Evolutionary conservation across 2,329 filamentous ascomycete species (phyloP).

Genomic region (Ophiosphaerella korrae): DNA sequence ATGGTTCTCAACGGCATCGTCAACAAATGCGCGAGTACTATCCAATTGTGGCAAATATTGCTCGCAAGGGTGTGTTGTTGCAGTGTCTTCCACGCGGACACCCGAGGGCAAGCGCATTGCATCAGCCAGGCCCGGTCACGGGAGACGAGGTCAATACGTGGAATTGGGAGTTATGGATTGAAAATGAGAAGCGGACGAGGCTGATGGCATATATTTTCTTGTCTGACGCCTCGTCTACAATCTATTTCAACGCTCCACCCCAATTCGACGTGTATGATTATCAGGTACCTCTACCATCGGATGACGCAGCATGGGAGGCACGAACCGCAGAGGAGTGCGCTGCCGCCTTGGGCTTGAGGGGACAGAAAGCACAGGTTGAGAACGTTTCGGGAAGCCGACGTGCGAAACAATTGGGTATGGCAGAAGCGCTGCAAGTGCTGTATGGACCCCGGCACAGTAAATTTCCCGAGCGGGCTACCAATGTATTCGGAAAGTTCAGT

Average conservation of each 20-base stretch:
- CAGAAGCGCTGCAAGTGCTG: constrained; percentile 65
- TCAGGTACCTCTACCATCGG: constrained; percentile 69
- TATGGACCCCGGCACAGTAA: constrained; percentile 62
- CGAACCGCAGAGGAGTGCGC: constrained; percentile 64
- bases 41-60: constrained; percentile 61
- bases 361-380: constrained; percentile 59
- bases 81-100: constrained; percentile 57
- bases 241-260: constrained; percentile 73
- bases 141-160: constrained; percentile 59
- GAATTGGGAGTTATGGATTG: constrained; percentile 70
- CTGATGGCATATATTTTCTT: constrained; percentile 69
- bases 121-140: constrained; percentile 57
- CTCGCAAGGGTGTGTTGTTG: constrained; percentile 63
- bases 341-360: constrained; percentile 67
- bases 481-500: constrained; percentile 72
- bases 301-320: constrained; percentile 77
- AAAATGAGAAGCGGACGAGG: constrained; percentile 71
- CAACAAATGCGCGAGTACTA: constrained; percentile 66
- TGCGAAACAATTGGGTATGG: constrained; percentile 68
- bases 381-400: constrained; percentile 69
- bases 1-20: constrained; percentile 69
- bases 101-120: constrained; percentile 62
- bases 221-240: constrained; percentile 66
- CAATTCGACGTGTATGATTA: constrained; percentile 69
- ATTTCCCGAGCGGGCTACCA: constrained; percentile 69